A percentile compares a stretch with the other conserved stretches of the same genome.
Conservation (phyloP, 768 basidiomycete genomes). For the Daedaleopsis sinensis region DNA sequence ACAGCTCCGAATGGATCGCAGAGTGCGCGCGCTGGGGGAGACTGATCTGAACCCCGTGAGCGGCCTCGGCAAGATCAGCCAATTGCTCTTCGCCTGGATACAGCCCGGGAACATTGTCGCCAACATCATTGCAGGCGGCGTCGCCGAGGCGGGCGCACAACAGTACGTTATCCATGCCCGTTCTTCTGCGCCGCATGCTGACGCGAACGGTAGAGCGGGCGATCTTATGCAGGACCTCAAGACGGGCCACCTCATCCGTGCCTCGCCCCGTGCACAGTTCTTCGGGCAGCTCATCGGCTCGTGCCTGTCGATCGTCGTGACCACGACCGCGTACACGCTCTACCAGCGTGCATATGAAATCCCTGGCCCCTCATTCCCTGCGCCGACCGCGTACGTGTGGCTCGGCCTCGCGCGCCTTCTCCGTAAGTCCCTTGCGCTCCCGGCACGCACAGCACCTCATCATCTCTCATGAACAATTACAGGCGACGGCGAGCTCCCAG, state of each 20-base stretch:
- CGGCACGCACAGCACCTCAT: background rate
- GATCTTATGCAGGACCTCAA: slow-evolving; percentile 99
- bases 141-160: slow-evolving; percentile 94
- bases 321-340: slow-evolving; percentile 83
- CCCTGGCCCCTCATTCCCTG: slow-evolving; percentile 94
- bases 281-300: slow-evolving; percentile 93
- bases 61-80: slow-evolving; percentile 93
- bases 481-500: slow-evolving; percentile 85
- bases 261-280: slow-evolving; percentile 93
- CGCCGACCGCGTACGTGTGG: slow-evolving; percentile 96
- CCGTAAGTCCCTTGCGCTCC: slow-evolving; percentile 46
- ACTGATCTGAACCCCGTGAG: slow-evolving; percentile 94
- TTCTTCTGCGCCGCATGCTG: background rate
- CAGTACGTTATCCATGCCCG: slow-evolving; percentile 54
- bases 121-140: slow-evolving; percentile 95
- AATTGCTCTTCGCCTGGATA: slow-evolving; percentile 91
- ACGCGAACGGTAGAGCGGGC: slow-evolving; percentile 64
- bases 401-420: slow-evolving; percentile 73
- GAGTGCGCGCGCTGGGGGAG: slow-evolving; percentile 93
- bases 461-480: slow-evolving; percentile 24
- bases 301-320: slow-evolving; percentile 84
- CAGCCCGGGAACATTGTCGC: slow-evolving; percentile 97
- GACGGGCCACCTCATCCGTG: slow-evolving; percentile 90
- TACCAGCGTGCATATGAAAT: slow-evolving; percentile 89
- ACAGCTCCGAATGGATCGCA: slow-evolving; percentile 30